A percentile compares a stretch with the other conserved stretches of the same genome.
phyloP scores from a whole-genome alignment of 495 filamentous ascomycete genomes.

The Barbatosphaeria neglecta region DNA sequence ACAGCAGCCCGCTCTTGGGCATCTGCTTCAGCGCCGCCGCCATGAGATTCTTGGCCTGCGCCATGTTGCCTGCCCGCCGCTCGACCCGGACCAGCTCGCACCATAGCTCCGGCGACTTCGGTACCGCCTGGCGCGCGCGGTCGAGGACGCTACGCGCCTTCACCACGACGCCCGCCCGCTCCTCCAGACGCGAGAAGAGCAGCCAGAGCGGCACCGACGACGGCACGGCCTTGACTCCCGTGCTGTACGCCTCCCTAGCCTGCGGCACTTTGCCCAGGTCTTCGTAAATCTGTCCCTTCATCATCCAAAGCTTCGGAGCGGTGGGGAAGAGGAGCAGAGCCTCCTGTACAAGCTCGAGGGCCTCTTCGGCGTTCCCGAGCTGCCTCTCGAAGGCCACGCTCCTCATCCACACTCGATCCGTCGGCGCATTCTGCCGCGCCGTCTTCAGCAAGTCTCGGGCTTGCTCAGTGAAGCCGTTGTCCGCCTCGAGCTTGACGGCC shows the following conservation, averaged over 20 bases:
- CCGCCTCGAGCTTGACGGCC: conserved; percentile 88
- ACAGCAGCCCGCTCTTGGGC: conserved; percentile 79
- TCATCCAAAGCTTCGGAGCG: conserved; percentile 88
- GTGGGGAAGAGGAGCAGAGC: conserved; percentile 81
- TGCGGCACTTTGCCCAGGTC: conserved; percentile 61
- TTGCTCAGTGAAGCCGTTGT: conserved; percentile 66
- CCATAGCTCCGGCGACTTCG: conserved; percentile 78
- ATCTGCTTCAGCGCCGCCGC: conserved; percentile 83
- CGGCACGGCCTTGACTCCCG: conserved; percentile 76
- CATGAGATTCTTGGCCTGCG: conserved; percentile 83
- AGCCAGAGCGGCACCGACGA: conserved; percentile 82
- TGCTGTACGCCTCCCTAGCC: conserved; percentile 82
- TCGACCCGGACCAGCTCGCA: conserved; percentile 86
- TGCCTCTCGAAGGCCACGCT: conserved; percentile 84
- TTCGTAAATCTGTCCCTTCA: conserved; percentile 97
- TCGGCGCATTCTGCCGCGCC: conserved; percentile 76
- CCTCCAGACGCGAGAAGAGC: conserved; percentile 76
- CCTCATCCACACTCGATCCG: conserved; percentile 94
- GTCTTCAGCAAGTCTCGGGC: conserved; percentile 69
- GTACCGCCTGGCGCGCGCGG: conserved; percentile 71
- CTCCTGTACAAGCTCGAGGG: conserved; percentile 76
- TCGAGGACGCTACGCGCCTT: conserved; percentile 90
- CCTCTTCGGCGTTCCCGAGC: conserved; percentile 62
- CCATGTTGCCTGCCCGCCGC: conserved; percentile 70
- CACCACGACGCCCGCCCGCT: conserved; percentile 69